Conservation (phyloP, 2,329 filamentous ascomycete genomes). For the Trichoderma sp. region DNA sequence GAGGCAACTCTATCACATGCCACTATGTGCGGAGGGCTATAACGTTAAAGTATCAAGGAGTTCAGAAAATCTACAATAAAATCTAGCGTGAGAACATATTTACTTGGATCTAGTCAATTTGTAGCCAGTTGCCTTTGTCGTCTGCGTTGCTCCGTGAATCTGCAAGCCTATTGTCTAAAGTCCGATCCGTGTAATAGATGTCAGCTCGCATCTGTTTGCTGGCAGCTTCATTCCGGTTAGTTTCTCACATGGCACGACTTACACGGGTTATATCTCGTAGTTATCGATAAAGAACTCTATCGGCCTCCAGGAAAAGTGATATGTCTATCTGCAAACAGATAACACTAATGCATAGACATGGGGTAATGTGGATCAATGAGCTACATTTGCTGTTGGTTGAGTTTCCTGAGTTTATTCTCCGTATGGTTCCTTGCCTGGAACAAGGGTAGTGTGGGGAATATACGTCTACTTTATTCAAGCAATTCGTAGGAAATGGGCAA, state of each 20-base stretch:
- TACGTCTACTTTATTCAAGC: neutral
- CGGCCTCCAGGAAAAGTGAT: neutral
- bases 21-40: too few relatives aligned
- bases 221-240: neutral
- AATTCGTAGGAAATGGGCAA: neutral
- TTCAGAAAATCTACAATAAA: too few relatives aligned
- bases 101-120: too few relatives aligned
- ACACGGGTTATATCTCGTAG: neutral
- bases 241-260: neutral
- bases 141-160: neutral
- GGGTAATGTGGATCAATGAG: neutral
- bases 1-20: too few relatives aligned
- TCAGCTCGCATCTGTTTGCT: neutral
- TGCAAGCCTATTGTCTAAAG: neutral
- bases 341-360: neutral
- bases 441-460: conserved; percentile 1
- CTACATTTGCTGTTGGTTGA: neutral
- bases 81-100: too few relatives aligned
- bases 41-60: too few relatives aligned
- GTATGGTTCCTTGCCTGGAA: neutral
- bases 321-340: neutral
- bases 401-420: neutral
- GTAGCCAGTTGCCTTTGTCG: neutral
- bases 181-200: neutral
- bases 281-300: neutral